Evolutionary conservation across 305 asterid species (phyloP), one percentile per base, ranked within the genome.

Genomic region (Salvia sclarea): DNA sequence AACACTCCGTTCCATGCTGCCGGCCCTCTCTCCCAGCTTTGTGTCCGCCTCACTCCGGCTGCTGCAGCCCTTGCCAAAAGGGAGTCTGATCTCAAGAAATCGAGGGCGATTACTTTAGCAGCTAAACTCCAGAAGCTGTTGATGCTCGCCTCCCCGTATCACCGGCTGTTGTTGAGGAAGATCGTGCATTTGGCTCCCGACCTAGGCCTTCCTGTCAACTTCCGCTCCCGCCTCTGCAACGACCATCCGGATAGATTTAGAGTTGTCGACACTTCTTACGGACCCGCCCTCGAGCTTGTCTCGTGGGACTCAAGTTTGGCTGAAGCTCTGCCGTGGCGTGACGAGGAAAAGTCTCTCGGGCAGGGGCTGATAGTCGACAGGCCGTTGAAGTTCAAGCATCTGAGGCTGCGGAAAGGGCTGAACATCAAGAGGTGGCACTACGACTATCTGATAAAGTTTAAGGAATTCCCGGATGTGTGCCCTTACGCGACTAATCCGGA

Each of bases 41-140:
- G 97, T 49, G 96, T 94, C 61, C 91, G 97, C 60, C 96, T 94
- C 75, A 86, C 98, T 6, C 97, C 96, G 0, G 85, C 91, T 69
- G 96, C 96, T 2, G 83, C 84, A 6, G 87, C 87, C 57, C 79
- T 91, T 16, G 88, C 86, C 0, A 74, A 73, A 40, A 83, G 58
- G 69, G 96, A 94, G 74, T 69, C 10, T 14, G 83, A 80, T 13
- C 85, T 91, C 21, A 94, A 94, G 77, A 86, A 73, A 28, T 50
- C 74, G 0, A 78, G 67, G 87, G 67, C 91, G 1, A 37, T 62
- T 47, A 75, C 84, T 18, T 69, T 85, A 82, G 96, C 85, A 35
- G 49, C 65, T 16, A 94, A 94, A 61, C 86, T 93, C 28, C 97
- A 91, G 52, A 93, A 91, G 87, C 87, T 93, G 31, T 66, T 93